phyloP scores from a whole-genome alignment of 352 stramenopile genomes.

The Phytophthora palmivora region DNA sequence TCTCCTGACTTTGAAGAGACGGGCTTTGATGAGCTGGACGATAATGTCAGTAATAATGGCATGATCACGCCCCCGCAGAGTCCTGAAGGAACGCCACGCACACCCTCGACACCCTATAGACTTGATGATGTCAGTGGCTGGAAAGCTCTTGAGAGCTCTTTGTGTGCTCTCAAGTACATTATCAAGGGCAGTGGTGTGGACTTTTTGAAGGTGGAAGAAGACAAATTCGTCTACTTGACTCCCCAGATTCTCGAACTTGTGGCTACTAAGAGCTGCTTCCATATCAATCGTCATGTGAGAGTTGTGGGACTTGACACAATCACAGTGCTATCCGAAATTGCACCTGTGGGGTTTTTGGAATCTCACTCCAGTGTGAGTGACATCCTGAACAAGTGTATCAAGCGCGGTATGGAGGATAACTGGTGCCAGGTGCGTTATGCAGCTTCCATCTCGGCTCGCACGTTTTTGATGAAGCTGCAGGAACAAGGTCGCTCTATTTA shows the following conservation, averaged over 20 bases:
- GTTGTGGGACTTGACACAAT: slow-evolving; percentile 89
- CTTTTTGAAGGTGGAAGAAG: slow-evolving; percentile 55
- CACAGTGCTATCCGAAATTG: slow-evolving; percentile 61
- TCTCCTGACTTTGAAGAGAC: slow-evolving; percentile 86
- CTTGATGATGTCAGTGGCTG: slow-evolving; percentile 97
- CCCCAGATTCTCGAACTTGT: slow-evolving; percentile 70
- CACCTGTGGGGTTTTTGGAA: slow-evolving; percentile 57
- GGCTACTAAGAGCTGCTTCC: slow-evolving; percentile 84
- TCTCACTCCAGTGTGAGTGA: slow-evolving; percentile 46
- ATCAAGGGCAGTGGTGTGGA: slow-evolving; percentile 79
- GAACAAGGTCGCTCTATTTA: slow-evolving; percentile 61
- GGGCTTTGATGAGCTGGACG: slow-evolving; percentile 76
- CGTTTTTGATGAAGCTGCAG: slow-evolving; percentile 87
- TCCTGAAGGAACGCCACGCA: slow-evolving; percentile 68
- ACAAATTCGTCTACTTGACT: slow-evolving; percentile 67
- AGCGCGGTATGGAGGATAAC: slow-evolving; percentile 94
- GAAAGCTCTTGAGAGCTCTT: slow-evolving; percentile 95
- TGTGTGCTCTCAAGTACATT: slow-evolving; percentile 88
- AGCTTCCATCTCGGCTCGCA: slow-evolving; percentile 91
- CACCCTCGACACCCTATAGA: slow-evolving; percentile 77
- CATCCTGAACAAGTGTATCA: slow-evolving; percentile 65
- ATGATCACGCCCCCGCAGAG: slow-evolving; percentile 76
- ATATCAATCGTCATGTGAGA: slow-evolving; percentile 96
- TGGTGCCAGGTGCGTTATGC: slow-evolving; percentile 98
- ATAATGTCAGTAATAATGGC: slow-evolving; percentile 84